Conservation (phyloP, 2,329 filamentous ascomycete genomes). For the Emergomyces pasteurianus region DNA sequence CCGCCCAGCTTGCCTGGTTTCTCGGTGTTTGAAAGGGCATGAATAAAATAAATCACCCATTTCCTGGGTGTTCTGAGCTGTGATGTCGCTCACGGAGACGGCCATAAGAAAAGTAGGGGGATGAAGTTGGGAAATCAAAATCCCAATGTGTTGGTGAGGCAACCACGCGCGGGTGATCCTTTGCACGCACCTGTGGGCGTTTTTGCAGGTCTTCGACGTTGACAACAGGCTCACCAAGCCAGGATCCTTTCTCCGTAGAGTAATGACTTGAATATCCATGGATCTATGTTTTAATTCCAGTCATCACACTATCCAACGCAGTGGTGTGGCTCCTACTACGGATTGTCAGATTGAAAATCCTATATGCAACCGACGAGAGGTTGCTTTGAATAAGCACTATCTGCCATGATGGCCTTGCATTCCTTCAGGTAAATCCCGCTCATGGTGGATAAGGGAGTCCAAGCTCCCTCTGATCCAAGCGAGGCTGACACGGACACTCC, state of each 20-base stretch:
- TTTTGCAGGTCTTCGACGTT: too few species aligned
- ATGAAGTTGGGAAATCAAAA: neutral
- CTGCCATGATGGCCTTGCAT: neutral
- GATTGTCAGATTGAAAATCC: neutral
- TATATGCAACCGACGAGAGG: too few species aligned
- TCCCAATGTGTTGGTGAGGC: neutral
- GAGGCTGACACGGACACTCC: neutral
- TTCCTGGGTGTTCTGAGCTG: neutral
- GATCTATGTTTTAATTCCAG: neutral
- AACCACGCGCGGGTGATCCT: neutral
- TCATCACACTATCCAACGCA: neutral
- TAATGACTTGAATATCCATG: neutral
- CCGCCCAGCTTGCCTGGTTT: neutral
- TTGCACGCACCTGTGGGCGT: too few species aligned
- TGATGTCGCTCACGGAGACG: neutral
- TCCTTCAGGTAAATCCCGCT: too few species aligned
- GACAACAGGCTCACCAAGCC: too few species aligned
- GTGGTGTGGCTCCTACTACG: neutral
- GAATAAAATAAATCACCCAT: too few species aligned
- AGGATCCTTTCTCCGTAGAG: neutral
- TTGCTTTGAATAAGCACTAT: too few species aligned
- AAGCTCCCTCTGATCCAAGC: neutral
- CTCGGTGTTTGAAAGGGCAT: neutral
- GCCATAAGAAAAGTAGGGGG: neutral
- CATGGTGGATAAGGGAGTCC: neutral